These are phyloP conservation scores for Coniochaeta sp. DNA, from an alignment of 2,329 filamentous ascomycete genomes.

Conservation along the genomic window DNA sequence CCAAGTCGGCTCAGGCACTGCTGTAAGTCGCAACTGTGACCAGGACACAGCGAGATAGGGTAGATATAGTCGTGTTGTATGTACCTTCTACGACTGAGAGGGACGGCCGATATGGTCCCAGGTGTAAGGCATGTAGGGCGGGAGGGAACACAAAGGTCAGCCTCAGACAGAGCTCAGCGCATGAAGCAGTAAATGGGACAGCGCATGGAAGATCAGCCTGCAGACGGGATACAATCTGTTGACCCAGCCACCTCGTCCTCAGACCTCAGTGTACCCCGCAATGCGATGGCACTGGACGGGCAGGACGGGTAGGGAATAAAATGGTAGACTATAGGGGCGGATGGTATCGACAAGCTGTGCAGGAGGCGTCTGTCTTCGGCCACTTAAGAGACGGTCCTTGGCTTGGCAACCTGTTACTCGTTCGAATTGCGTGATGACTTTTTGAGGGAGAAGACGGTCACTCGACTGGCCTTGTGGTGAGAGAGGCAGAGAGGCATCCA, in stretches of 20 bases:
- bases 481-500: too few relatives aligned
- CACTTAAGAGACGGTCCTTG: not conserved
- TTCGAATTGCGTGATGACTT: not conserved
- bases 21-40: not conserved
- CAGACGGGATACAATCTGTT: not conserved
- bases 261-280: not conserved
- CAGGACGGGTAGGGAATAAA: too few relatives aligned
- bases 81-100: not conserved
- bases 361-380: not conserved
- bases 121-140: not conserved
- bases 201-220: not conserved
- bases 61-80: not conserved
- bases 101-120: not conserved
- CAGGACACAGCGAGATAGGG: not conserved
- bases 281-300: not conserved
- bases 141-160: not conserved
- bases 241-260: not conserved
- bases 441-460: not conserved
- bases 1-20: not conserved
- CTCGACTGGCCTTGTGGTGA: not conserved
- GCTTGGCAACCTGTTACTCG: not conserved
- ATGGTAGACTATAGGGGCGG: not conserved
- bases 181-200: slow-evolving; percentile 1
- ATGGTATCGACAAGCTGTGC: not conserved
- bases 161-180: not conserved